These are phyloP conservation scores for Trametes elegans DNA, from an alignment of 768 basidiomycete genomes.

Conservation along the genomic window DNA sequence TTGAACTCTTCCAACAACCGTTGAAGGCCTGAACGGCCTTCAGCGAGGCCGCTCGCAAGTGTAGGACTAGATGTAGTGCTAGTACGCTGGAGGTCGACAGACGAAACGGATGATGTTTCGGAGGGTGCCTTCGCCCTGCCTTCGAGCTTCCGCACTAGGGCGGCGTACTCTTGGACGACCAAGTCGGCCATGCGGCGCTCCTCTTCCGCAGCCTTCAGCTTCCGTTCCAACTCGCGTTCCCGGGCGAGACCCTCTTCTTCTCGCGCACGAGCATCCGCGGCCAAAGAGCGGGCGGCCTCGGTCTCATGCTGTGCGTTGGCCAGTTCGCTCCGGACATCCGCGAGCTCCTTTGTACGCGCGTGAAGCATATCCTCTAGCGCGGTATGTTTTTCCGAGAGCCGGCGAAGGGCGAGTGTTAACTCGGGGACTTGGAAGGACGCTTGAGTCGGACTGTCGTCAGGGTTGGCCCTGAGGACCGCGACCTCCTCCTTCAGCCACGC, in stretches of 20 bases:
- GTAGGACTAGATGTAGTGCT: constrained; percentile 18
- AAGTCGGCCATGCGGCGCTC: constrained; percentile 60
- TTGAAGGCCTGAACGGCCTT: constrained; percentile 49
- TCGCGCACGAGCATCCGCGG: constrained; percentile 48
- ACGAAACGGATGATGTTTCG: constrained; percentile 5
- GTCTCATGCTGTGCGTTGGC: constrained; percentile 39
- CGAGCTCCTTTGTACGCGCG: constrained; percentile 47
- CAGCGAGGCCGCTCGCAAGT: constrained; percentile 35
- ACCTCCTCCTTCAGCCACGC: constrained; percentile 54
- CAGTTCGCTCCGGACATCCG: constrained; percentile 42
- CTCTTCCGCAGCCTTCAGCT: constrained; percentile 50
- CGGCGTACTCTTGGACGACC: constrained; percentile 72
- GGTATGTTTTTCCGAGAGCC: constrained; percentile 65
- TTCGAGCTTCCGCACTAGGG: constrained; percentile 66
- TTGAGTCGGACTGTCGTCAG: constrained; percentile 42
- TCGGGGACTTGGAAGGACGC: constrained; percentile 43
- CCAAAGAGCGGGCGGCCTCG: constrained; percentile 55
- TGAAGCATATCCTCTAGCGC: constrained; percentile 56
- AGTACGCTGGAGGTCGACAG: constrained; percentile 9
- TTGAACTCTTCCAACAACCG: constrained; percentile 49
- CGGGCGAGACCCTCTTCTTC: constrained; percentile 51
- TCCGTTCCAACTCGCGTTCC: constrained; percentile 49
- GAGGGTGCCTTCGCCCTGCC: constrained; percentile 35
- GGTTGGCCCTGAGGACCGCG: constrained; percentile 49
- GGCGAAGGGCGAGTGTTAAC: constrained; percentile 66